Base-by-base conservation (phyloP, 2,329 filamentous ascomycete genomes). In the Hortaea werneckii region DNA sequence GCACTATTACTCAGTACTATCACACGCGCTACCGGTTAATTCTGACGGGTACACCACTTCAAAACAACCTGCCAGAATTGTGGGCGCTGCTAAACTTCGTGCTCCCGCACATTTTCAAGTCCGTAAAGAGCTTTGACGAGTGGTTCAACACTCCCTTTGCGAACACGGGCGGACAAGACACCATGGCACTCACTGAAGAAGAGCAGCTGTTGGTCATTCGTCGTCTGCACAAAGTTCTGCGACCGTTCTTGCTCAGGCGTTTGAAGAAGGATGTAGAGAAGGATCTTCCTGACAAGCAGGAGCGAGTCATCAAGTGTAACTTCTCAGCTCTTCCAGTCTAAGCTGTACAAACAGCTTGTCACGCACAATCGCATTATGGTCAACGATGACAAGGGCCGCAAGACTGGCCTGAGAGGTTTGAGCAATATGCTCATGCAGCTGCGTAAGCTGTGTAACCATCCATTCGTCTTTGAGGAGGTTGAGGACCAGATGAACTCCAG, bases 381-480 rank as follows among this genome's bases (percentile, higher is more conserved):
- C 59, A 88, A 87, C 65, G 90, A 96, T 62, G 88, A 87, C 60
- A 89, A 88, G 51, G 89, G 89, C 60, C 95, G 94, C 79, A 95
- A 95, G 79, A 88, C 87, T 40, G 86, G 85, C 56, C 85, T 94
- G 68, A 87, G 88, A 63, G 92, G 92, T 65, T 73, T 98, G 51
- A 96, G 90, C 75, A 98, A 98, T 70, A 98, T 98, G 89, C 87
- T 98, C 50, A 98, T 98, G 92, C 92, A 98, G 70, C 73, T 98
- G 61, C 85, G 92, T 62, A 98, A 98, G 71, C 82, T 98, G 42
- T 98, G 92, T 73, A 98, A 98, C 65, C 92, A 98, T 72, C 92
- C 92, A 0, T 98, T 98, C 62, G 92, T 98, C 26, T 98, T 98
- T 58, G 89, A 95, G 59, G 86, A 94, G 57, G 92, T 98, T 37